Evolutionary conservation across 2,329 filamentous ascomycete species (phyloP), one percentile per base, ranked within the genome.

Genomic region (Sclerotinia borealis): DNA sequence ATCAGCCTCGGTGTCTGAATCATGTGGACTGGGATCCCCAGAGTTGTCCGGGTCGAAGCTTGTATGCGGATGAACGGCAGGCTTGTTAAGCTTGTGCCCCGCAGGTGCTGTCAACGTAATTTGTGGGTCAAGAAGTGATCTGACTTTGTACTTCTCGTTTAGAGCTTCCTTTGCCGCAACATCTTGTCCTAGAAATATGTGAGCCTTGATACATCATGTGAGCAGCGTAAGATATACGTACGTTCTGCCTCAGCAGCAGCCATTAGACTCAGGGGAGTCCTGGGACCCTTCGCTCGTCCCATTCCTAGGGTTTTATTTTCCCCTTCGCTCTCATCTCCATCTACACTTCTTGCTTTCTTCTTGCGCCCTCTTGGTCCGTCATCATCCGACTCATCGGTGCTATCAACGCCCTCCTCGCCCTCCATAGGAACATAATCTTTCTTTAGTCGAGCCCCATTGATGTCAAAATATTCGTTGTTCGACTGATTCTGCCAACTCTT

Each of bases 1-100:
- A 63, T 96, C 91, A 29, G 88, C 89, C 74, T 96, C 92, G 37
- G 92, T 88, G 64, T 98, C 95, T 2, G 92, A 96, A 67, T 92
- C 89, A 63, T 92, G 82, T 0, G 78, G 88, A 76, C 82, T 78
- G 72, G 79, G 75, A 2, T 77, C 77, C 4, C 80, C 79, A 6
- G 84, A 85, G n/a, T 77, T 71, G 3, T 65, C 68, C 43, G 70
- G 68, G 71, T 96, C 93, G 73, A 93, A 97, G 73, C 88, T 95
- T 13, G 91, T 96, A 60, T 86, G 85, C 1, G 93, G 93, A 74
- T 96, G 93, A 13, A 95, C 84, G 2, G 82, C 81, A 1, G 80
- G 73, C 72, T 85, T 87, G 66, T 71, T 77, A 59, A 76, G 73
- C 70, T 82, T 85, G 67, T 79, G 78, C 19, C 86, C 86, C 3